Evolutionary conservation across 768 basidiomycete species (phyloP).

Genomic region (Calocybe indica): DNA sequence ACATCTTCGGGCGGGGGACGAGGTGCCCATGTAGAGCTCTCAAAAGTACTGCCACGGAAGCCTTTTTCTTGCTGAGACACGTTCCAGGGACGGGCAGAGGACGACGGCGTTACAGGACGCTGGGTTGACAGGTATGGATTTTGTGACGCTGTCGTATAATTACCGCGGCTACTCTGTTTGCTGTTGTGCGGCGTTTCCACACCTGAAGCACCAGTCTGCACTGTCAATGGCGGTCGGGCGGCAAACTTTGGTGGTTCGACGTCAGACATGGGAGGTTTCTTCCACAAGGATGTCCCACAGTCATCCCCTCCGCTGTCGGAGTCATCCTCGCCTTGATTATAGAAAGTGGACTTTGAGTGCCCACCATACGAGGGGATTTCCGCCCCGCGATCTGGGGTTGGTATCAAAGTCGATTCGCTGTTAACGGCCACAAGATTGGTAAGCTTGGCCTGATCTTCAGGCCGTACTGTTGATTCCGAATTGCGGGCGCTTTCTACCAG

Average conservation of each 20-base stretch:
- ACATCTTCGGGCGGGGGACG: constrained; percentile 91
- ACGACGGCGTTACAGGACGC: constrained; percentile 15
- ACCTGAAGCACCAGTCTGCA: constrained; percentile 31
- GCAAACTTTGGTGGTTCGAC: constrained; percentile 20
- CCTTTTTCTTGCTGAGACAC: too few species aligned
- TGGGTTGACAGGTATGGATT: constrained; percentile 13
- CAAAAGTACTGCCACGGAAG: constrained; percentile 49
- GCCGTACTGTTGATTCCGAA: constrained; percentile 23
- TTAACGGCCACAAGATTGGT: constrained; percentile 13
- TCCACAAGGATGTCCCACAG: constrained; percentile 38
- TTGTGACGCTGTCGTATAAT: too few species aligned
- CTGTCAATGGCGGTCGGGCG: constrained; percentile 37
- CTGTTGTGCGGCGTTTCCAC: constrained; percentile 2
- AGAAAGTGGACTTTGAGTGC: not conserved
- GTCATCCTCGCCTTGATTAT: constrained; percentile 29
- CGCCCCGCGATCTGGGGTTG: not conserved
- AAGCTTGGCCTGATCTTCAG: constrained; percentile 23
- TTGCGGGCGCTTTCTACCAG: constrained; percentile 12
- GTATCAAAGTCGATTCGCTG: constrained; percentile 19
- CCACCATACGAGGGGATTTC: too few species aligned
- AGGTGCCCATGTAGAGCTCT: constrained; percentile 78
- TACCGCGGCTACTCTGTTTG: too few species aligned
- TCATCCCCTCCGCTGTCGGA: constrained; percentile 42
- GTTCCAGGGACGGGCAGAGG: constrained; percentile 8
- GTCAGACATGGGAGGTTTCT: constrained; percentile 29